Conservation (phyloP, 441 rosid species). For the Mallotus repandus region DNA sequence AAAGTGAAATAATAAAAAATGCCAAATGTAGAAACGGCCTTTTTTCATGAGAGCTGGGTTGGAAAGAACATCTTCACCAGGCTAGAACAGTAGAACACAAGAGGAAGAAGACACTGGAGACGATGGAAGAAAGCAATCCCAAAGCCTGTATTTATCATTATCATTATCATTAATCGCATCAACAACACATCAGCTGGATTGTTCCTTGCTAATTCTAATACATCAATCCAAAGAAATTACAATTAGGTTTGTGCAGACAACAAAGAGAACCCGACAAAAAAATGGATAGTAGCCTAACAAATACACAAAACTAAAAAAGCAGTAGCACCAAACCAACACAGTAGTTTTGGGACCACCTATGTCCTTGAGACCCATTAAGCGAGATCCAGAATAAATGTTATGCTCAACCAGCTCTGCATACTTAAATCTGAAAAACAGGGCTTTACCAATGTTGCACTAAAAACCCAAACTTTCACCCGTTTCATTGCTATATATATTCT, state of each 20-base stretch:
- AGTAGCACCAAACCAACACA: slow-evolving; percentile 5
- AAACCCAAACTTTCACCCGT: slow-evolving; percentile 14
- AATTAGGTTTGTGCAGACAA: slow-evolving; percentile 16
- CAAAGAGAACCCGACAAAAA: not conserved
- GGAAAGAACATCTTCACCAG: too few species aligned
- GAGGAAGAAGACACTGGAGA: not conserved
- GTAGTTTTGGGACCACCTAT: not conserved
- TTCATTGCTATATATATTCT: slow-evolving; percentile 9
- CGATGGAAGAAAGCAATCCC: not conserved
- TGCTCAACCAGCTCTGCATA: slow-evolving; percentile 12
- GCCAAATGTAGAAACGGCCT: too few species aligned
- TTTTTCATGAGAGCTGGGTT: too few species aligned
- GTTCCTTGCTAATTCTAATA: slow-evolving; percentile 10
- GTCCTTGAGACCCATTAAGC: not conserved
- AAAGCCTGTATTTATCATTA: slow-evolving; percentile 3
- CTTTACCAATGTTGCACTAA: slow-evolving; percentile 13
- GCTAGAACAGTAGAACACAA: not conserved
- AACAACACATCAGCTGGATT: slow-evolving; percentile 19
- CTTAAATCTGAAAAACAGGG: slow-evolving; percentile 6
- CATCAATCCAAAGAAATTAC: slow-evolving; percentile 24
- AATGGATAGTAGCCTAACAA: not conserved
- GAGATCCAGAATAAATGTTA: slow-evolving; percentile 3
- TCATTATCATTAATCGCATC: not conserved
- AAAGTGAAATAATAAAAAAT: too few species aligned
- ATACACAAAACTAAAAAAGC: slow-evolving; percentile 11